These are phyloP conservation scores for Aspergillus cavernicola DNA, from an alignment of 495 filamentous ascomycete species.

Conservation along the genomic window DNA sequence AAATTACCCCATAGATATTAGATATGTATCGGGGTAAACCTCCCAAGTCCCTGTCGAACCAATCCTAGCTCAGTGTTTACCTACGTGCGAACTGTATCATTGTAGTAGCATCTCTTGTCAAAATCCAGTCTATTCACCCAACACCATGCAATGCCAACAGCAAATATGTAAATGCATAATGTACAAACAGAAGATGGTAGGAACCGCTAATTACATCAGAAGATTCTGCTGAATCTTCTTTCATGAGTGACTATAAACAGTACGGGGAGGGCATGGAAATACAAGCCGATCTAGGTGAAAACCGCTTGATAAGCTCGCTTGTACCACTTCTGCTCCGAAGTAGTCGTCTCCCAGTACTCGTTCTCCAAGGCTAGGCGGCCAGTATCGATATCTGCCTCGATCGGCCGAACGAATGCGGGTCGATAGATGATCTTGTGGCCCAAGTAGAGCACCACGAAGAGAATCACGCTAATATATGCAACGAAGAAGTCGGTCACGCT, in stretches of 20 bases:
- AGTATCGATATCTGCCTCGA: constrained; percentile 48
- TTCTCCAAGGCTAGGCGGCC: constrained; percentile 41
- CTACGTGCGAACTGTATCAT: too few relatives aligned
- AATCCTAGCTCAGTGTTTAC: too few relatives aligned
- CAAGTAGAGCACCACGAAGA: constrained; percentile 55
- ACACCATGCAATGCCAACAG: constrained; percentile 4
- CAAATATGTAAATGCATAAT: constrained; percentile 5
- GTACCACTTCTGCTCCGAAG: constrained; percentile 38
- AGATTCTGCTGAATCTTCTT: neutral
- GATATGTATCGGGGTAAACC: too few relatives aligned
- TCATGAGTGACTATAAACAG: neutral
- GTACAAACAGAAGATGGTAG: neutral
- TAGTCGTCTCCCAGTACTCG: constrained; percentile 42
- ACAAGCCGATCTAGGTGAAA: constrained; percentile 11
- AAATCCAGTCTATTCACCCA: neutral
- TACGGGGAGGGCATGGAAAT: neutral
- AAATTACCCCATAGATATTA: neutral
- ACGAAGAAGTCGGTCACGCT: constrained; percentile 55
- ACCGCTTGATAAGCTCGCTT: constrained; percentile 27
- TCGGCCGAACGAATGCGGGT: constrained; percentile 35
- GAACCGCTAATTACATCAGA: neutral
- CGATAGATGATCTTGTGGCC: constrained; percentile 55
- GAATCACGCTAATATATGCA: constrained; percentile 58
- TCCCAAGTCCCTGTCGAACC: too few relatives aligned
- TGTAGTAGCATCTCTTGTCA: too few relatives aligned